Base-by-base conservation (phyloP, 768 basidiomycete species). In the Amanita polypyramis region DNA sequence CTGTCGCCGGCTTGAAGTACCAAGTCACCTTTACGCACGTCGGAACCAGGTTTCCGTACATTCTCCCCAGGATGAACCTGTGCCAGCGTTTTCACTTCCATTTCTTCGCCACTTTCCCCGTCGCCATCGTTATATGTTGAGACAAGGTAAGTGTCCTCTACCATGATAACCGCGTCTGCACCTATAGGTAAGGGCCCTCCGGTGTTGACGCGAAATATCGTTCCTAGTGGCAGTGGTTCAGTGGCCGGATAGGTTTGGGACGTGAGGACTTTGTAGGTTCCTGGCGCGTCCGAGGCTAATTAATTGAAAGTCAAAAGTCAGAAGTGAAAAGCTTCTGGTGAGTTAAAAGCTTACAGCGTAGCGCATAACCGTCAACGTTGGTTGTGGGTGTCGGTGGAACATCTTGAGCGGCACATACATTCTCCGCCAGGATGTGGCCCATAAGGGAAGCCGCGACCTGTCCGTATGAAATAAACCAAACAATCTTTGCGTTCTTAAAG, bases 291-390 rank as follows among this genome's bases (percentile, higher is more conserved):
- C 45, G 75, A 71, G 4, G 82, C 86, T 90, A 42, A 43, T 5
- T 50, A 37, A 23, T 19, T 19, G 21, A 14, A 10, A 27, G 4
- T n/a, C 19, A 27, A 14, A 10, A 27, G 4, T n/a, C 19, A 27
- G 42, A 3, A 29, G 50, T 25, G 14, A 29, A 19, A 30, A 37
- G 15, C 29, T 10, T 14, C 45, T 11, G 30, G n/a, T 19, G 3
- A 27, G 25, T 27, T 27, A 27, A 27, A 27, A 27, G 52, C 75
- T 52, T 56, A 87, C 86, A 79, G 50, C 77, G 70, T 1, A 93
- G 62, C 4, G 91, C 91, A 58, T 95, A 95, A 0, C 91, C 91
- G 60, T 94, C 91, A 9, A 91, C 89, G 54, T 79, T 93, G 4
- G 91, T 91, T 1, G 86, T 88, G 14, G 68, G 61, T 1, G 73